Evolutionary conservation across 495 filamentous ascomycete genomes (phyloP), one percentile per base, ranked within the genome.

Genomic region (Evernia prunastri): DNA sequence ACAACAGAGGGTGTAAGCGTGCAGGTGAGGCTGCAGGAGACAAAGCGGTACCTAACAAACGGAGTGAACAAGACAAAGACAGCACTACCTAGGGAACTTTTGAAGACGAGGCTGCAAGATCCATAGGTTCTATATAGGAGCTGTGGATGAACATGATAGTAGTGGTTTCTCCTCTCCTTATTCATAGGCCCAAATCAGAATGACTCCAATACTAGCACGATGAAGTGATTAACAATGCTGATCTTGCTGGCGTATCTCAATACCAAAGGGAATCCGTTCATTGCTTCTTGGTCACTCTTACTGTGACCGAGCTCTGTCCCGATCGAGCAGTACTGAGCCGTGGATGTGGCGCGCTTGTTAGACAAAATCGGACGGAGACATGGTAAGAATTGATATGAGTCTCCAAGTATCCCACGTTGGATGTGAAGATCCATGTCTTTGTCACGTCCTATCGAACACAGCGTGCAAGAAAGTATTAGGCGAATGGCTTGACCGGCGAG

Each of bases 41-140:
- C n/a, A 62, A 37, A 56, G 45, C 45, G 18, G 45, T 53, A n/a
- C 4, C 15, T 62, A 39, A 62, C 36, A 56, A 62, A 62, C n/a
- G 9, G 23, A n/a, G 37, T 36, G 40, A 43, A 25, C 17, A 60
- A 60, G 58, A 36, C 31, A 60, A 47, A 60, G 25, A 31, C n/a
- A 37, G 56, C 33, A 58, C 27, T 58, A 58, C 33, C 20, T n/a
- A 35, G 23, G 56, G 18, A 58, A 31, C 33, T n/a, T 33, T 31
- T 35, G 18, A 27, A 31, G 27, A 58, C 33, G 33, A 58, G 33
- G 33, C 25, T 58, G 23, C 25, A 36, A 35, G 56, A 58, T 35
- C 56, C 33, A 58, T 58, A 37, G 56, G 33, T 58, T 58, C 33
- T 31, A 33, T 58, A 53, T 53, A 53, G 35, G 56, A 35, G 31